Conservation (phyloP, 129 eudicot genomes). For the Chrysanthemum lavandulifolium region DNA sequence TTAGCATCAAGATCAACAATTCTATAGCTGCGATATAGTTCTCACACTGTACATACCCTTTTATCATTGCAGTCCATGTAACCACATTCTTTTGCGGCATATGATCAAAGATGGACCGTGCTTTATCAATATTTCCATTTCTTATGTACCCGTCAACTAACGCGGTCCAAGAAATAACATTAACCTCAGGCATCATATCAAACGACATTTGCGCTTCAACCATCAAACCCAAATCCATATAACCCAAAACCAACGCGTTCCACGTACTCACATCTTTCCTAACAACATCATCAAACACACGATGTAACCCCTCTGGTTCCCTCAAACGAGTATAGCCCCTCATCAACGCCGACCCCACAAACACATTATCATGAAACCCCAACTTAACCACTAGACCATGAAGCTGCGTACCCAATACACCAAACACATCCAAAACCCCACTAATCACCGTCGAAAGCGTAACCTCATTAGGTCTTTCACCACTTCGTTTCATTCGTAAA, state of each 20-base stretch:
- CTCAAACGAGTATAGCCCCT: conserved; percentile 56
- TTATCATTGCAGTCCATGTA: conserved; percentile 83
- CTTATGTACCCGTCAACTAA: conserved; percentile 67
- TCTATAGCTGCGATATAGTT: conserved; percentile 49
- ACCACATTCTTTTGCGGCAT: conserved; percentile 70
- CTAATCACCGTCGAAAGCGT: conserved; percentile 57
- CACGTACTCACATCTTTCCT: conserved; percentile 53
- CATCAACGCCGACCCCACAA: conserved; percentile 79
- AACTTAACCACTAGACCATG: conserved; percentile 43
- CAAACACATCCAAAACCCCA: conserved; percentile 34
- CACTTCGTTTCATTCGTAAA: conserved; percentile 45
- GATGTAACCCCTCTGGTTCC: conserved; percentile 29
- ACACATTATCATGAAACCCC: conserved; percentile 52
- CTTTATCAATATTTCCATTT: conserved; percentile 52
- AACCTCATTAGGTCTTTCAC: conserved; percentile 47
- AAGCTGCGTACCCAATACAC: conserved; percentile 61
- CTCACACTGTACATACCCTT: conserved; percentile 54
- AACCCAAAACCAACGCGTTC: conserved; percentile 78
- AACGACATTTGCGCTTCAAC: conserved; percentile 55
- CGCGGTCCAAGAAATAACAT: conserved; percentile 69
- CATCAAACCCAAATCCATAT: conserved; percentile 69
- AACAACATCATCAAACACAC: conserved; percentile 62
- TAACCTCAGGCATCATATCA: conserved; percentile 55
- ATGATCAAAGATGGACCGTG: conserved; percentile 39
- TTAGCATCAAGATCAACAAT: conserved; percentile 50